Base-by-base conservation (phyloP, 768 basidiomycete species). In the Russula earlei region DNA sequence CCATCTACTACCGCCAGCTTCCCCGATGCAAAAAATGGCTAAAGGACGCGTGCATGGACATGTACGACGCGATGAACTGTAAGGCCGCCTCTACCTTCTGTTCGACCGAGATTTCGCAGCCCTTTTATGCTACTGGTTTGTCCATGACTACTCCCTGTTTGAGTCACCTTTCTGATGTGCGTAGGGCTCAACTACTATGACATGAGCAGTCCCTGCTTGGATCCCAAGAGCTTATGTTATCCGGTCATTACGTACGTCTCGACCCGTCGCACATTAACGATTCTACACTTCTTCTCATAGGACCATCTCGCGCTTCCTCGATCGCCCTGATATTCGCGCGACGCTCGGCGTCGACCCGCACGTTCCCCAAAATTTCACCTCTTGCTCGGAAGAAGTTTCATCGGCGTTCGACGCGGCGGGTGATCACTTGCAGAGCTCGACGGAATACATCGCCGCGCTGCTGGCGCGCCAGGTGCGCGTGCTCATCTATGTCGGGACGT, bases 261-360 rank as follows among this genome's bases (percentile, higher is more conserved):
- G 49, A 12, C 10, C 52, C 25, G 1, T 51, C 12, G n/a, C 15
- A 46, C n/a, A n/a, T n/a, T 49, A 49, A 19, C 12, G 25, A 36
- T 42, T 6, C 11, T 11, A 42, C 37, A 27, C 20, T 9, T 25
- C 6, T 25, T 3, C 49, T 9, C 25, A 6, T 61, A 85, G 85
- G 49, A 64, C 74, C 59, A 84, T 91, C 58, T 58, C 67, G 0
- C 67, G 71, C 3, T 93, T 81, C 69, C 83, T 92, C 51, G 75
- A 82, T 65, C 74, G 74, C 33, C 76, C 80, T 0, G 70, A 74
- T 8, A 72, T 82, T 29, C 81, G 82, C 15, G 58, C 65, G 0
- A 67, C 69, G 3, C 75, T 92, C 4, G 89, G 89, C 38, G 85
- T 90, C 12, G 80, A 83, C 65, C 66, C 75, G 5, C 66, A 70